These are phyloP conservation scores for Solanum corneliomulleri DNA, from an alignment of 257 asterid species.

Conservation along the genomic window DNA sequence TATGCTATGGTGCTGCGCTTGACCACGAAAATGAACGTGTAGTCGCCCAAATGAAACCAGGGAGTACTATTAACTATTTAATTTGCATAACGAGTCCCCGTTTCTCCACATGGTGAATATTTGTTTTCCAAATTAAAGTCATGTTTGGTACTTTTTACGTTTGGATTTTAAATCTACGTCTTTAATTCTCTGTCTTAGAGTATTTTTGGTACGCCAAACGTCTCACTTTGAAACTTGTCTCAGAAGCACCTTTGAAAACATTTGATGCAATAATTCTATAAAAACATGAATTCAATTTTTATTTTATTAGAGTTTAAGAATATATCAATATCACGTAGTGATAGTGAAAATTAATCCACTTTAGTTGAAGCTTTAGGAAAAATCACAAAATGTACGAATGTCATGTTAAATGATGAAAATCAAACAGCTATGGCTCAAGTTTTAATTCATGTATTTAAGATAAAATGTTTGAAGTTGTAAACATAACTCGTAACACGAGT, in stretches of 20 bases:
- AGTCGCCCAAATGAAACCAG: neutral
- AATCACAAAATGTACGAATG: neutral
- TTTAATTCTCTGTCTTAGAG: no score
- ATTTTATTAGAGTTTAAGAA: neutral
- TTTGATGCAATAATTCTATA: no score
- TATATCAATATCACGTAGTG: neutral
- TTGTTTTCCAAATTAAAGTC: neutral
- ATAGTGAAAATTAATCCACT: neutral
- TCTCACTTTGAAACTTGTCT: no score
- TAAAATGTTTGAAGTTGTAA: neutral
- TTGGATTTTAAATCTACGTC: no score
- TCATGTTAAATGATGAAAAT: no score
- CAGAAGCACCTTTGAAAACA: no score
- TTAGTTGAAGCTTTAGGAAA: neutral
- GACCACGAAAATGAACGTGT: neutral
- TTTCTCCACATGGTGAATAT: neutral
- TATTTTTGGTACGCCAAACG: no score
- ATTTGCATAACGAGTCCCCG: neutral
- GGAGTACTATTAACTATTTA: neutral
- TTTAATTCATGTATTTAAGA: no score
- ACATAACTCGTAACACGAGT: neutral
- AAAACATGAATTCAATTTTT: no score
- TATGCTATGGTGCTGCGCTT: conserved; percentile 10
- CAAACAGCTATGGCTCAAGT: no score
- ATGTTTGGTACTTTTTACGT: no score